Evolutionary conservation across 169 alveolate species (phyloP).

Genomic region (Theileria annulata): DNA sequence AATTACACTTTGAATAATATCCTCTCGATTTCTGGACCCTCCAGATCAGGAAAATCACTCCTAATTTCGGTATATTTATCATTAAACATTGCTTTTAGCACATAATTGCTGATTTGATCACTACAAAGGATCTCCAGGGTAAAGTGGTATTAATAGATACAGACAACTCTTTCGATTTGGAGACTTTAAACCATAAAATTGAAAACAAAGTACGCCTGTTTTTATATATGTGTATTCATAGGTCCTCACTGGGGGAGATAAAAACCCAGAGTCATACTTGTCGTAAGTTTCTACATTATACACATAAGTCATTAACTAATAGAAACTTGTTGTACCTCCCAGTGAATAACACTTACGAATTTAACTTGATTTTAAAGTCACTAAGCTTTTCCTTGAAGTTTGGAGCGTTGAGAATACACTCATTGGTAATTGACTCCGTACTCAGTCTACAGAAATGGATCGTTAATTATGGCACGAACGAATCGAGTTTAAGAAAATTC

Average conservation of each 20-base stretch:
- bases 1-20: background rate
- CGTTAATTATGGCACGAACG: background rate
- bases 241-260: background rate
- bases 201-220: background rate
- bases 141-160: constrained; percentile 13
- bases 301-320: background rate
- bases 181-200: background rate
- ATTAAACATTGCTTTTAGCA: constrained; percentile 3
- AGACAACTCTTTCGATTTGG: background rate
- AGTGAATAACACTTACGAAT: background rate
- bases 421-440: constrained; percentile 14
- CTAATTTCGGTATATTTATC: constrained; percentile 11
- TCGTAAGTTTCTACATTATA: background rate
- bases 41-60: constrained; percentile 9
- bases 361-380: background rate
- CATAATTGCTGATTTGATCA: constrained; percentile 3
- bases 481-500: background rate
- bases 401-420: background rate
- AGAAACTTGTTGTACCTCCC: constrained; percentile 18
- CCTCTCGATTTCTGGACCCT: constrained; percentile 10
- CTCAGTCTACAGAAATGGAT: background rate
- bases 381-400: background rate
- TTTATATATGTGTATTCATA: no score
- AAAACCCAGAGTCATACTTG: background rate
- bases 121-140: constrained; percentile 3